Evolutionary conservation across 1,139 yeast species (phyloP).

Genomic region (Suhomyces bolitotheri): DNA sequence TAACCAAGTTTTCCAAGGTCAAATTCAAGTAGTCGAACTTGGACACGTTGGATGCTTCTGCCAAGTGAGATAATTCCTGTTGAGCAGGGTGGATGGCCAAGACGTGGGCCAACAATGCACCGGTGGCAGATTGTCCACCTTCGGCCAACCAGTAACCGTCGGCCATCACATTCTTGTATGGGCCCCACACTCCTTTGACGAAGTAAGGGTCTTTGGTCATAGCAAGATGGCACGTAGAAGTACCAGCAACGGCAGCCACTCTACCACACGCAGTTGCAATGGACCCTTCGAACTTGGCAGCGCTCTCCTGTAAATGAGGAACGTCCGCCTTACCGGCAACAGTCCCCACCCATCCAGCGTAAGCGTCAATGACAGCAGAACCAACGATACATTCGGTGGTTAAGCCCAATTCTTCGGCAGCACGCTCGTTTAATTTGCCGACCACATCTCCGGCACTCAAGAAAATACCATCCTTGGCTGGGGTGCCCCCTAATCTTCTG

Average conservation of each 20-base stretch:
- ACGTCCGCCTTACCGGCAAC: slow-evolving; percentile 82
- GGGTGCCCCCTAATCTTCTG: slow-evolving; percentile 79
- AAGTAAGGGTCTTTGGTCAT: slow-evolving; percentile 83
- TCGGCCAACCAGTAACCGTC: slow-evolving; percentile 95
- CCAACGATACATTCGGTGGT: slow-evolving; percentile 82
- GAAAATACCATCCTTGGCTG: slow-evolving; percentile 68
- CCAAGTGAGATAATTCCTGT: slow-evolving; percentile 60
- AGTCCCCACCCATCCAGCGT: slow-evolving; percentile 98
- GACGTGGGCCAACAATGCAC: slow-evolving; percentile 91
- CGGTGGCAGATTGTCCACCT: slow-evolving; percentile 98
- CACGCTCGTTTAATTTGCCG: slow-evolving; percentile 61
- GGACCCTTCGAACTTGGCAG: slow-evolving; percentile 27
- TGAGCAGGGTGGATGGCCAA: slow-evolving; percentile 87
- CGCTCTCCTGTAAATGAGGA: slow-evolving; percentile 43
- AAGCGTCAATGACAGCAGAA: slow-evolving; percentile 95
- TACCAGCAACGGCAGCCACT: slow-evolving; percentile 97
- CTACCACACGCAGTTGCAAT: slow-evolving; percentile 73
- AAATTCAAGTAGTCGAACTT: slow-evolving; percentile 82
- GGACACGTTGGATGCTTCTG: slow-evolving; percentile 67
- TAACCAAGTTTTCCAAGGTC: slow-evolving; percentile 66
- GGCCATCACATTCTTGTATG: slow-evolving; percentile 88
- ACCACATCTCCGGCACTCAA: slow-evolving; percentile 87
- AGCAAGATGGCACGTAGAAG: slow-evolving; percentile 94
- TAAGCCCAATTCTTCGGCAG: slow-evolving; percentile 86
- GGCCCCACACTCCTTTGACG: slow-evolving; percentile 99